phyloP scores from a whole-genome alignment of 2,329 filamentous ascomycete genomes.

The Nigrospora oryzae region DNA sequence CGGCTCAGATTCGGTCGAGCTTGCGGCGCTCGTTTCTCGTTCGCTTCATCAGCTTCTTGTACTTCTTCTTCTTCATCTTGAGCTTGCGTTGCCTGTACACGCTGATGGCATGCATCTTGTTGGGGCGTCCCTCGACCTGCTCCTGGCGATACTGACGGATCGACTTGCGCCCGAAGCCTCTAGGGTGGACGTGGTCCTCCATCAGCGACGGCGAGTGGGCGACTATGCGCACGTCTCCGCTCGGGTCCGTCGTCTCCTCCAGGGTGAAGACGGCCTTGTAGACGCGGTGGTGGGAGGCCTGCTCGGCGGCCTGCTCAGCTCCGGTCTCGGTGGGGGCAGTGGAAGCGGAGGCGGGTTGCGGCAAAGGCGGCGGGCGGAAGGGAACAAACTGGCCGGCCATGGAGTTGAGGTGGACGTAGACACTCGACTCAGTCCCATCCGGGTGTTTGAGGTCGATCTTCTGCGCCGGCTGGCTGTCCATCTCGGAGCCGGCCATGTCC shows the following conservation, averaged over 20 bases:
- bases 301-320: conserved; percentile 20
- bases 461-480: conserved; percentile 35
- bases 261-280: conserved; percentile 61
- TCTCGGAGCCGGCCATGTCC: conserved; percentile 23
- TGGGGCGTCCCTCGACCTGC: conserved; percentile 37
- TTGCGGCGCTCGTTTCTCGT: conserved; percentile 84
- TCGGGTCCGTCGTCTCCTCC: conserved; percentile 53
- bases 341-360: conserved; percentile 45
- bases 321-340: conserved; percentile 29
- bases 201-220: conserved; percentile 53
- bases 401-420: conserved; percentile 60
- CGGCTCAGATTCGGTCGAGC: conserved; percentile 55
- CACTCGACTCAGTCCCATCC: conserved; percentile 47
- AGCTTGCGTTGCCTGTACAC: conserved; percentile 87
- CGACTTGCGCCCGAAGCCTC: conserved; percentile 63
- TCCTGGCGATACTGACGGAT: conserved; percentile 54
- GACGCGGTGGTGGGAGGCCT: conserved; percentile 39
- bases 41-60: conserved; percentile 96
- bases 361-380: conserved; percentile 78
- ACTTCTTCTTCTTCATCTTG: conserved; percentile 99
- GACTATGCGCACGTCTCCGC: conserved; percentile 51
- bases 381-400: conserved; percentile 66
- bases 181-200: conserved; percentile 32
- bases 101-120: conserved; percentile 71
- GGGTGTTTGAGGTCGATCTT: conserved; percentile 46